Evolutionary conservation across 495 filamentous ascomycete genomes (phyloP).

Genomic region (Entonaema liquescens): DNA sequence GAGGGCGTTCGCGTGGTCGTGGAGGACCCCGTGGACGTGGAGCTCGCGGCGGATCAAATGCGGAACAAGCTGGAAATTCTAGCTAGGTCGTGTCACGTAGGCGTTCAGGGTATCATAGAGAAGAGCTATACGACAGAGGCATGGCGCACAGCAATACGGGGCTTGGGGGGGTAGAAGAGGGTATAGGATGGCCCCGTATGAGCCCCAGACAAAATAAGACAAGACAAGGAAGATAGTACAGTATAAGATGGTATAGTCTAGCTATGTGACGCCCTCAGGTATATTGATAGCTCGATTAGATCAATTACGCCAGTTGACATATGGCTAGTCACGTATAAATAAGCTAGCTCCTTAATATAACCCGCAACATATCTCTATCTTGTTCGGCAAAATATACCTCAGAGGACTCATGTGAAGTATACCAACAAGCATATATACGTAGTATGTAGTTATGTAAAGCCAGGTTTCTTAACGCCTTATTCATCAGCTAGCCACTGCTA

Average conservation of each 20-base stretch:
- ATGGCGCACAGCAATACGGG: neutral
- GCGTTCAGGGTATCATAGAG: neutral
- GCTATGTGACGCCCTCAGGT: neutral
- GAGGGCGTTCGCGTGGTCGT: slow-evolving; percentile 58
- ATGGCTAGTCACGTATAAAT: neutral
- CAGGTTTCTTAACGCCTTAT: neutral
- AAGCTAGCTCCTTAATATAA: neutral
- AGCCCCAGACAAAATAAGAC: neutral
- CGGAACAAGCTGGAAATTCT: neutral
- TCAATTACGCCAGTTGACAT: neutral
- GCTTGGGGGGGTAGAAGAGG: neutral
- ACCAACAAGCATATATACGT: neutral
- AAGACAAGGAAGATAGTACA: neutral
- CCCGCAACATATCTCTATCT: neutral
- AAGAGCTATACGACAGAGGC: neutral
- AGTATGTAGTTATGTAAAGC: neutral
- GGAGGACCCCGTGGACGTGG: slow-evolving; percentile 48
- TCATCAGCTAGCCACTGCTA: no score
- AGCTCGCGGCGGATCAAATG: slow-evolving; percentile 35
- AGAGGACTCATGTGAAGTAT: neutral
- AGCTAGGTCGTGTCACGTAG: neutral
- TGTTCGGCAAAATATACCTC: neutral
- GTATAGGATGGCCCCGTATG: neutral
- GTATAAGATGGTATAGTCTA: neutral
- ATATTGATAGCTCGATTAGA: neutral